Evolutionary conservation across 306 rosid genomes (phyloP), one percentile per base, ranked within the genome.

Genomic region (Neltuma alba): DNA sequence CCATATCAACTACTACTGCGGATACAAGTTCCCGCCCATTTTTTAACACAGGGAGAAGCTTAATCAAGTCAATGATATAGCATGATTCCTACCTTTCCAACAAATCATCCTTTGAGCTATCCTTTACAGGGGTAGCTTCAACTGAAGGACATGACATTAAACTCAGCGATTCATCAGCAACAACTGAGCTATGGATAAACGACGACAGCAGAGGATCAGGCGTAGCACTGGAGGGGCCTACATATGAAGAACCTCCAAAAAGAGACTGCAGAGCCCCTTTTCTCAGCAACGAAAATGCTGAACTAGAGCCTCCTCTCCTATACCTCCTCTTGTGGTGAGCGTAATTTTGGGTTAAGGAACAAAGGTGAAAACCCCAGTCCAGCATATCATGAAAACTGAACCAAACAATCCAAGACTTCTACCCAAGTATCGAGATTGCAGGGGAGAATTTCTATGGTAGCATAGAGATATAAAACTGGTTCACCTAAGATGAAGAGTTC

Each of bases 181-280:
- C 58, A 44, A 79, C 81, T n/a, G 92, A 84, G 79, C 87, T 90
- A 83, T 83, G 90, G 55, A 93, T 92, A 81, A 95, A 95, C 7
- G 97, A 91, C 34, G 91, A 87, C 84, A 95, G 69, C 87, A 95
- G 73, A 64, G 95, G 93, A 89, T 95, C 99, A 9, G 99, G 88
- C 73, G 84, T 92, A 2, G 92, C 69, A 70, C 84, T 89, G 37
- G 91, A 81, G 44, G 95, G 65, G 47, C 86, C 58, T 13, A 77
- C 28, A 76, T 57, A 83, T 9, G 89, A 90, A 74, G 97, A 90
- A 76, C 94, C 97, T 60, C 94, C 96, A 33, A 91, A 87, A 82
- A 92, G 95, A 70, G 98, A 80, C 77, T 87, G 97, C 76, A 89
- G 76, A 74, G 80, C 92, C 77, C 97, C 98, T 78, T 68, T 92